A percentile compares a stretch with the other conserved stretches of the same genome.
phyloP scores from a whole-genome alignment of 371 early-diverging fungal species.

The Apophysomyces elegans region DNA sequence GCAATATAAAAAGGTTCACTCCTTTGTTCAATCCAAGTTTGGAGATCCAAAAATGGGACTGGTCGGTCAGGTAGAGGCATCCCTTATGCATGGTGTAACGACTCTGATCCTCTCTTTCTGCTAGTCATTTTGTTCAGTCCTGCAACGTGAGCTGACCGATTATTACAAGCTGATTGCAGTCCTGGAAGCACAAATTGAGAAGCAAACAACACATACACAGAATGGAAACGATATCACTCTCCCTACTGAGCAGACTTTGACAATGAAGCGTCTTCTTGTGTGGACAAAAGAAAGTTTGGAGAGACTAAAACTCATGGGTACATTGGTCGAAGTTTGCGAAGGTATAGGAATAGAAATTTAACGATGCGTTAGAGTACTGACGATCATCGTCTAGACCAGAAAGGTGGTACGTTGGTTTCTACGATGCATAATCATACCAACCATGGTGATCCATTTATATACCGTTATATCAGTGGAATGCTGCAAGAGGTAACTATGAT shows the following conservation, averaged over 20 bases:
- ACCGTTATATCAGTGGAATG: conserved; percentile 77
- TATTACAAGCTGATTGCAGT: conserved; percentile 87
- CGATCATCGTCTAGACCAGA: conserved; percentile 34
- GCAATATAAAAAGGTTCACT: conserved; percentile 65
- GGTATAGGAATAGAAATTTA: conserved; percentile 31
- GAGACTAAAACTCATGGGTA: conserved; percentile 73
- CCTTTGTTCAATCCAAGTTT: conserved; percentile 46
- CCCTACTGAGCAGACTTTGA: conserved; percentile 59
- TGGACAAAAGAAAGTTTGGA: conserved; percentile 86
- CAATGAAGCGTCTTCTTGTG: conserved; percentile 82
- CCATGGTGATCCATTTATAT: conserved; percentile 91
- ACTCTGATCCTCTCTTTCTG: conserved; percentile 5
- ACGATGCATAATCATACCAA: conserved; percentile 79
- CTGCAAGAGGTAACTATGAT: conserved; percentile 62
- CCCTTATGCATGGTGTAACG: background rate
- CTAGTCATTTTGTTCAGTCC: conserved; percentile 81
- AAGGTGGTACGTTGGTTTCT: conserved; percentile 85
- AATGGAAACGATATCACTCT: conserved; percentile 21
- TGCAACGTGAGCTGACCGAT: conserved; percentile 77
- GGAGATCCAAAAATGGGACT: conserved; percentile 58
- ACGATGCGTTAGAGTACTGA: background rate
- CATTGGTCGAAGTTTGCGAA: conserved; percentile 64
- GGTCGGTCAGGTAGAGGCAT: conserved; percentile 60
- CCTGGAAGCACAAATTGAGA: conserved; percentile 80
- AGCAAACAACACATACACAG: conserved; percentile 17